Evolutionary conservation across 805 yeast genomes (phyloP), one percentile per base, ranked within the genome.

Genomic region (Ogataea pilisensis): DNA sequence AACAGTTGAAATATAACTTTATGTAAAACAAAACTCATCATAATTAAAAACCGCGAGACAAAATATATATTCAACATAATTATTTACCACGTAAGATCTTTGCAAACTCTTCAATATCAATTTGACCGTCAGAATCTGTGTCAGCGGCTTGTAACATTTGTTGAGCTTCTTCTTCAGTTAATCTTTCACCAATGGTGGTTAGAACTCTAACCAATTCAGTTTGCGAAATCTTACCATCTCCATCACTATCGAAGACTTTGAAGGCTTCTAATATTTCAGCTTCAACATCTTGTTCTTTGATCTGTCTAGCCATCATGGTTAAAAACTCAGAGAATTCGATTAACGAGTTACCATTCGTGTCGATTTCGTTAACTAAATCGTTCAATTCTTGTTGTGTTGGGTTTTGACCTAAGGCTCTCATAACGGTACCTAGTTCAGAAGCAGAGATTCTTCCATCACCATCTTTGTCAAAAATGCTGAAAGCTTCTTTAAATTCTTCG

Each of bases 341-440:
- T 56, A 79, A 74, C 30, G 96, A 96, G 68, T 93, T 95, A 54
- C 91, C 91, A 69, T 93, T 93, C 47, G 84, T 83, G 65, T 93
- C 99, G 39, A 93, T 95, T 68, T 93, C 99, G 64, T 91, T 91
- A 73, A 93, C 87, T 84, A 93, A 81, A 63, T 93, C 99, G 42
- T 93, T 85, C 57, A 93, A 83, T 66, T 93, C 99, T 51, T 89
- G 81, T 66, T 93, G 98, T 37, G 95, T 82, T 28, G 99, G 99
- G 58, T 91, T 91, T 66, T 89, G 93, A 38, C 99, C 99, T 60
- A 93, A 74, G n/a, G 97, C 87, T 70, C 99, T 84, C 99, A 93
- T 93, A 39, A 93, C 99, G 4, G 96, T 89, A 50, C 98, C 97
- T 53, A 93, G 75, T 69, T 93, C 99, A 59, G 86, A 78, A 54